Evolutionary conservation across 345 rosid species (phyloP).

Genomic region (Sonneratia caseolaris): DNA sequence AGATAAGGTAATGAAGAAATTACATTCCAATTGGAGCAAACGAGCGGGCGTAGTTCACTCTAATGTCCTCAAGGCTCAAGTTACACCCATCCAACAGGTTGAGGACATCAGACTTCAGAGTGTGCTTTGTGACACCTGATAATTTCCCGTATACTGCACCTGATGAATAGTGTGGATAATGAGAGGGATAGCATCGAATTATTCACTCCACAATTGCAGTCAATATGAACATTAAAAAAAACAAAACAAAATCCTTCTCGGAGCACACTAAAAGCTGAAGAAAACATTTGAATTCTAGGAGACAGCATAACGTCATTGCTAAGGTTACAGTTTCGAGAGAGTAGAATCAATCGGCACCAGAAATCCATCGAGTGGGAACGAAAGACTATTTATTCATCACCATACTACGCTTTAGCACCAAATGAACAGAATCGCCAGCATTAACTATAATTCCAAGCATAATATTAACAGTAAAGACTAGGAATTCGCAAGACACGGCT

Average conservation of each 20-base stretch:
- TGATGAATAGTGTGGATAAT: constrained; percentile 7
- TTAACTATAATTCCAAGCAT: constrained; percentile 11
- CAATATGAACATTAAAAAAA: too few species aligned
- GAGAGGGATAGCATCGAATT: not conserved
- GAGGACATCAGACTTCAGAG: constrained; percentile 57
- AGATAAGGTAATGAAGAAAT: not conserved
- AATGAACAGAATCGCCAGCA: not conserved
- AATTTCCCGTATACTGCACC: constrained; percentile 42
- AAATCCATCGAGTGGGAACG: not conserved
- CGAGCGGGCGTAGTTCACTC: constrained; percentile 34
- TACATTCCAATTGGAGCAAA: constrained; percentile 40
- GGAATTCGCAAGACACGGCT: not conserved
- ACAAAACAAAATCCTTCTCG: too few species aligned
- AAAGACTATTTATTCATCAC: not conserved
- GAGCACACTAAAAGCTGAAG: not conserved
- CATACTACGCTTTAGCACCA: not conserved
- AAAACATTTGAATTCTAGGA: too few species aligned
- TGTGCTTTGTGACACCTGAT: constrained; percentile 28
- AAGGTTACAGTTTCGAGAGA: not conserved
- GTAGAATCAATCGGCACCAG: not conserved
- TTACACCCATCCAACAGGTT: constrained; percentile 48
- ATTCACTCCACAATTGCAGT: too few species aligned
- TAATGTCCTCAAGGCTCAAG: constrained; percentile 48
- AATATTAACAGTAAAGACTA: not conserved
- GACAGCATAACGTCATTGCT: not conserved